Conservation (phyloP, 306 rosid species). For the Gastrolobium bilobum region DNA sequence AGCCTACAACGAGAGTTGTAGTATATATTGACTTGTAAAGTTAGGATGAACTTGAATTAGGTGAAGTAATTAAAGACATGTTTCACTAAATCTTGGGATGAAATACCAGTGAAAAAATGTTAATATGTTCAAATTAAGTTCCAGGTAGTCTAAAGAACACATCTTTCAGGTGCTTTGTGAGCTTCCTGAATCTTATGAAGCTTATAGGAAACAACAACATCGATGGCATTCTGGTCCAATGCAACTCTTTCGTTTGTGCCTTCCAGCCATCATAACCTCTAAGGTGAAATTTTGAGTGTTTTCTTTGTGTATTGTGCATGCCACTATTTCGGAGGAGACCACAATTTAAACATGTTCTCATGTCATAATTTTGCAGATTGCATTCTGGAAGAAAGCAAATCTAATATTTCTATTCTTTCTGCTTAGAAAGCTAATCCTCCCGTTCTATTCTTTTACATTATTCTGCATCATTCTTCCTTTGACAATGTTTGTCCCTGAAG, state of each 20-base stretch:
- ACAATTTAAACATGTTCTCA: slow-evolving; percentile 36
- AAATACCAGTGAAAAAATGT: slow-evolving; percentile 5
- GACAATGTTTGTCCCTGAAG: slow-evolving; percentile 87
- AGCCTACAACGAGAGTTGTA: slow-evolving; percentile 20
- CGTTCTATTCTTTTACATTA: slow-evolving; percentile 86
- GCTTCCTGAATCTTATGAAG: slow-evolving; percentile 83
- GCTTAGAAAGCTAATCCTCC: slow-evolving; percentile 75
- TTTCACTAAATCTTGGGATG: slow-evolving; percentile 11
- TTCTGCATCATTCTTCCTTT: slow-evolving; percentile 87
- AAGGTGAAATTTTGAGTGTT: slow-evolving; percentile 51
- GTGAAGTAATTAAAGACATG: slow-evolving; percentile 19
- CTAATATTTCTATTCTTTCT: slow-evolving; percentile 78
- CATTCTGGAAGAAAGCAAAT: slow-evolving; percentile 73
- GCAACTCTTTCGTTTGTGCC: slow-evolving; percentile 80
- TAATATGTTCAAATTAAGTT: not conserved
- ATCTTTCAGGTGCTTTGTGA: slow-evolving; percentile 77
- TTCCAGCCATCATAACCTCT: slow-evolving; percentile 68
- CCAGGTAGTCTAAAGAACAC: slow-evolving; percentile 32
- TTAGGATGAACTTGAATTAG: slow-evolving; percentile 18
- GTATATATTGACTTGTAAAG: slow-evolving; percentile 10
- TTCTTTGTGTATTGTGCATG: not conserved
- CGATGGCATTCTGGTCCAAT: slow-evolving; percentile 86
- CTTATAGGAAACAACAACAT: slow-evolving; percentile 78
- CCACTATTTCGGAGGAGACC: not conserved
- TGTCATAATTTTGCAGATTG: slow-evolving; percentile 60